These are phyloP conservation scores for Debaryomyces coudertii DNA, from an alignment of 1,139 yeast species.

Conservation along the genomic window DNA sequence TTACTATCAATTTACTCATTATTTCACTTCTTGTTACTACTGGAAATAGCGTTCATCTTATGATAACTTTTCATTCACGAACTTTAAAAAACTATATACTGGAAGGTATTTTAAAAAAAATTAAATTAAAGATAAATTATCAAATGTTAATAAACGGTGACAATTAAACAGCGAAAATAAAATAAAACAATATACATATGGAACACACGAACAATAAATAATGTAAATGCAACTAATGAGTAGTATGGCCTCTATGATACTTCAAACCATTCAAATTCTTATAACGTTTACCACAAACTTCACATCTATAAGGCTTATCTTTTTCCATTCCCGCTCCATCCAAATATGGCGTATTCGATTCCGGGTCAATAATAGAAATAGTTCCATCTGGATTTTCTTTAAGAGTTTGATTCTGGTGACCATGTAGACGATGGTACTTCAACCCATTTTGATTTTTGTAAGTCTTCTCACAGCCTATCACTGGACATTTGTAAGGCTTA, in stretches of 20 bases:
- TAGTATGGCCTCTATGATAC: slow-evolving; percentile 96
- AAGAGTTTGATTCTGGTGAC: slow-evolving; percentile 93
- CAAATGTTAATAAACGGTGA: neutral
- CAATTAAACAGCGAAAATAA: slow-evolving; percentile 4
- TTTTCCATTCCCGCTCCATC: slow-evolving; percentile 94
- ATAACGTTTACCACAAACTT: slow-evolving; percentile 96
- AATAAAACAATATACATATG: slow-evolving; percentile 7
- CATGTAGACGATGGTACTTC: slow-evolving; percentile 93
- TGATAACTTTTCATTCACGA: slow-evolving; percentile 3
- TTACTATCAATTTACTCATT: too few species aligned
- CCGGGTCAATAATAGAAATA: slow-evolving; percentile 89
- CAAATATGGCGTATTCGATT: slow-evolving; percentile 85
- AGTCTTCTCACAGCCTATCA: slow-evolving; percentile 95
- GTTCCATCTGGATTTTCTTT: slow-evolving; percentile 94
- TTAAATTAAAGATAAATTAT: neutral
- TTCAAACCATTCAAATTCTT: slow-evolving; percentile 95
- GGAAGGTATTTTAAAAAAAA: neutral
- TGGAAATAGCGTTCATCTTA: neutral
- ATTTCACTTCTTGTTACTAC: neutral
- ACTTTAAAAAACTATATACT: slow-evolving; percentile 4
- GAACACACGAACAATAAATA: slow-evolving; percentile 8
- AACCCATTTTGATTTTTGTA: slow-evolving; percentile 97
- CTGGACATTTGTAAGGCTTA: slow-evolving; percentile 97
- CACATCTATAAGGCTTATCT: slow-evolving; percentile 98
- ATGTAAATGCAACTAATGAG: slow-evolving; percentile 56